Conservation (phyloP, 441 rosid species). For the Croton laevigatus region DNA sequence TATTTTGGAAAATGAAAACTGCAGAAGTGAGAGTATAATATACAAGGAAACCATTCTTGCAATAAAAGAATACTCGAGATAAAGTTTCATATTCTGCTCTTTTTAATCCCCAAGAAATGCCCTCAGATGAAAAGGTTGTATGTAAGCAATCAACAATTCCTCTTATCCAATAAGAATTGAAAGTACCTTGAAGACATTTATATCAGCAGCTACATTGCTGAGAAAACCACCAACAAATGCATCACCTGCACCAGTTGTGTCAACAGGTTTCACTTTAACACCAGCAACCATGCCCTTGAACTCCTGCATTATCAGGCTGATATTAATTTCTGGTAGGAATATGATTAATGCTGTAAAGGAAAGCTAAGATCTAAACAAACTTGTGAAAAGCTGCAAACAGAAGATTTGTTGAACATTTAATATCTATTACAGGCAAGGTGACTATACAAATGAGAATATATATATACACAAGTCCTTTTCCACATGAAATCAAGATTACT, state of each 20-base stretch:
- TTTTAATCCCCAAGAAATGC: not conserved
- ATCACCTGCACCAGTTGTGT: conserved; percentile 98
- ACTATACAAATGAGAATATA: not conserved
- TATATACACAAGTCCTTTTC: not conserved
- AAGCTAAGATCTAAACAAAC: conserved; percentile 2
- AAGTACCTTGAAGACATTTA: conserved; percentile 54
- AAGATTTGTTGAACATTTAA: not conserved
- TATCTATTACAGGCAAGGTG: not conserved
- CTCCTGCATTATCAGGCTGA: conserved; percentile 43
- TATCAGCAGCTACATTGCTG: conserved; percentile 66
- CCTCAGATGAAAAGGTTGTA: not conserved
- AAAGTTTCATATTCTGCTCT: not conserved
- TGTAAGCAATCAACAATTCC: conserved; percentile 2
- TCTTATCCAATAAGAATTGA: conserved; percentile 2
- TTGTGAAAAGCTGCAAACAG: not conserved
- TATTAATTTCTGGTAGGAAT: not conserved
- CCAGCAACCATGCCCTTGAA: conserved; percentile 81
- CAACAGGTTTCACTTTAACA: conserved; percentile 76
- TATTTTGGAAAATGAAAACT: not conserved
- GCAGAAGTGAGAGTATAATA: not conserved
- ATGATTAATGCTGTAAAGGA: not conserved
- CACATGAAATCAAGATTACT: not conserved
- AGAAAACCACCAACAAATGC: conserved; percentile 88
- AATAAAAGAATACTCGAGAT: too few relatives aligned
- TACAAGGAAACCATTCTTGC: not conserved